Base-by-base conservation (phyloP, 2,329 filamentous ascomycete species). In the Colletotrichum neosansevieriae region DNA sequence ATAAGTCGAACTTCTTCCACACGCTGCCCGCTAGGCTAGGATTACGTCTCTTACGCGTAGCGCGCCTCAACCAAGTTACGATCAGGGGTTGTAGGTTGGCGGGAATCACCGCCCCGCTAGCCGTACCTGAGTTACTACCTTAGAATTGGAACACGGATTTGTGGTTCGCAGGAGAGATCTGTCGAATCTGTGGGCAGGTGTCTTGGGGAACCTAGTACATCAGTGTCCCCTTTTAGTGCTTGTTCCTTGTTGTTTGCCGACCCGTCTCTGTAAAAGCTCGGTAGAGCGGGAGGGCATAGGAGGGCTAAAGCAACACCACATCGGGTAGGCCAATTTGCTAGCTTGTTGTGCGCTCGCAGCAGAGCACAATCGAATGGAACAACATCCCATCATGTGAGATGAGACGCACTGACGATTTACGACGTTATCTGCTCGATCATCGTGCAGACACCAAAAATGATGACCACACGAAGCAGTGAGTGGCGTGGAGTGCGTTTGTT, bases 91-190 rank as follows among this genome's bases (percentile, higher is more conserved):
- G 19, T 15, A 49, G 61, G 58, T 50, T 63, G 34, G 53, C 42
- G 34, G 44, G 45, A 59, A 34, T 57, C 54, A 40, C 34, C 64
- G 58, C 59, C 58, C 64, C 64, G 17, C 58, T 63, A 49, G 21
- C 40, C 32, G 29, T 54, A 54, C 50, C 36, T 58, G 51, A 63
- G 21, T 38, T 44, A 24, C 51, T 29, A n/a, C n/a, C n/a, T n/a
- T n/a, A 63, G 34, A 63, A 58, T 54, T 32, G 47, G 36, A 45
- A 40, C 12, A 13, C 44, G 49, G 38, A 58, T 45, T 36, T 67
- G 29, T 50, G 42, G 59, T 67, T 57, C 44, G 24, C 50, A 49
- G 42, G 50, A 63, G 24, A 51, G 50, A 63, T 56, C 58, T 36
- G 42, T 63, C 51, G 44, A 61, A 63, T 50, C 51, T 51, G 11